Evolutionary conservation across 148 eudicot genomes (phyloP), one percentile per base, ranked within the genome.

Genomic region (Agrostemma githago): DNA sequence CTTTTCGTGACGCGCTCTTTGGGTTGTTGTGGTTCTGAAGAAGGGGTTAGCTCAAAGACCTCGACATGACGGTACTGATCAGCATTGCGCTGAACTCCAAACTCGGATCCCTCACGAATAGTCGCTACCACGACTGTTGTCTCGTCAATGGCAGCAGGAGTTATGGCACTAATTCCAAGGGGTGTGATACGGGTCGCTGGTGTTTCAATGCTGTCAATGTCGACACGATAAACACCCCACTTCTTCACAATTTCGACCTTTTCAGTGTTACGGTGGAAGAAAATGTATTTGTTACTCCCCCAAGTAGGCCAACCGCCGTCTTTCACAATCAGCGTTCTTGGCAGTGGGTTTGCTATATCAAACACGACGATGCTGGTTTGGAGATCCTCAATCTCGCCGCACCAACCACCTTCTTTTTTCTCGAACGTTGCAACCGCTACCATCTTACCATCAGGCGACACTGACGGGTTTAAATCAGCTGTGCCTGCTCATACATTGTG

Each of bases 41-140:
- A 7, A 60, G 2, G 37, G 5, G 37, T 4, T 7, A 60, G 64
- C 64, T 67, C 12, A 6, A 41, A 67, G 16, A 67, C 51, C 34
- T 67, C 71, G n/a, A 67, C 19, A 8, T 67, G 71, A 41, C 71
- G 71, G 41, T 42, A 67, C 53, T 67, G 71, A 67, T 67, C 54
- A 14, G 7, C n/a, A 8, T 16, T 17, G 15, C 48, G 71, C 5
- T 42, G 53, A 38, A 17, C 53, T 11, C 51, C 53, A 19, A 67
- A 67, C 5, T 4, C 1, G 17, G 71, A 67, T 4, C 4, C 26
- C 71, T 67, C 8, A 41, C 71, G 71, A n/a, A 67, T 67, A 41
- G 71, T 67, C 4, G 51, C 54, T 16, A 67, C 71, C 5, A 15
- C 71, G 21, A 67, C 21, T 17, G 21, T 67, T 10, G 54, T 67